Conservation (phyloP, 2,329 filamentous ascomycete species). For the Pseudohalonectria lignicola region DNA sequence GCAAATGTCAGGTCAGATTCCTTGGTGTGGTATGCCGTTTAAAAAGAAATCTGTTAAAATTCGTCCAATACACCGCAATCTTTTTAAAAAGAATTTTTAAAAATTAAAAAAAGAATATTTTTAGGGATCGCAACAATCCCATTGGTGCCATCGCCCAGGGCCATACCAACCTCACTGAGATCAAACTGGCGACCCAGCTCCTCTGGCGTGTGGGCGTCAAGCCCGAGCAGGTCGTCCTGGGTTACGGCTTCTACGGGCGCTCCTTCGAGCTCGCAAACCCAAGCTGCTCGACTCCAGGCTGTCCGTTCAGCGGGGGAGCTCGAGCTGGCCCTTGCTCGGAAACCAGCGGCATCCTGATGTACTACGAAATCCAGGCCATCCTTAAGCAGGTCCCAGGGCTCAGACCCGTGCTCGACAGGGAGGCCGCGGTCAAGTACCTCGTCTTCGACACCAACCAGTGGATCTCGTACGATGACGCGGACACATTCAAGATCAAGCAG, state of each 20-base stretch:
- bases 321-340: constrained; percentile 11
- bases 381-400: constrained; percentile 4
- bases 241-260: constrained; percentile 29
- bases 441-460: constrained; percentile 20
- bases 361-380: constrained; percentile 12
- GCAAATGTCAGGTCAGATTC: too few species aligned
- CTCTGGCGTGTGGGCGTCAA: constrained; percentile 31
- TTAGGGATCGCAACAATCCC: constrained; percentile 16
- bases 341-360: constrained; percentile 9
- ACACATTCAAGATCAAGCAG: constrained; percentile 18
- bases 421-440: constrained; percentile 15
- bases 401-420: constrained; percentile 8
- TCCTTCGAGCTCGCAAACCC: constrained; percentile 10
- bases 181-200: constrained; percentile 26
- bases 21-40: too few species aligned
- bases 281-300: constrained; percentile 9
- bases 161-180: constrained; percentile 37
- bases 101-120: background rate
- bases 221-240: constrained; percentile 28
- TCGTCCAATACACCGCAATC: too few species aligned
- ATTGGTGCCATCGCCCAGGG: constrained; percentile 20
- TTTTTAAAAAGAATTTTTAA: too few species aligned
- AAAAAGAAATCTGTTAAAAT: too few species aligned
- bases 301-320: constrained; percentile 10
- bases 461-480: constrained; percentile 23